Percentiles rank a stretch among this genome's conserved stretches.
Conservation (phyloP, 1,139 yeast species). For the Arxiozyma telluris region DNA sequence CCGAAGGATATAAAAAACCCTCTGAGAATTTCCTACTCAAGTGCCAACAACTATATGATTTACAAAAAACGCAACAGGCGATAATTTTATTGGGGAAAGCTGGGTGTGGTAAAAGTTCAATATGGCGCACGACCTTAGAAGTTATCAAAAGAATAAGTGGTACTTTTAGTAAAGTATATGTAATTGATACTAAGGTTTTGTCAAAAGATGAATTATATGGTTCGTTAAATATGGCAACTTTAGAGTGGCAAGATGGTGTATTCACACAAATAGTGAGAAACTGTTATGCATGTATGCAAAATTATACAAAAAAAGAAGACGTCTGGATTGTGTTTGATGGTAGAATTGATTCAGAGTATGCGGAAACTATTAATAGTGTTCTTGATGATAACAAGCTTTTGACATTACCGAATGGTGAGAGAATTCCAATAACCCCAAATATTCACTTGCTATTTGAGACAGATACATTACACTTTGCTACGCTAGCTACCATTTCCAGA, state of each 20-base stretch:
- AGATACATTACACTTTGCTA: slow-evolving; percentile 54
- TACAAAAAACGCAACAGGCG: slow-evolving; percentile 67
- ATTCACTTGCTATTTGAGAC: slow-evolving; percentile 71
- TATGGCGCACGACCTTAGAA: slow-evolving; percentile 43
- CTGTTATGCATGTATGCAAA: slow-evolving; percentile 37
- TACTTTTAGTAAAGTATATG: slow-evolving; percentile 36
- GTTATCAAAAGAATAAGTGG: slow-evolving; percentile 36
- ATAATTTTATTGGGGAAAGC: slow-evolving; percentile 72
- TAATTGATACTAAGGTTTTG: slow-evolving; percentile 69
- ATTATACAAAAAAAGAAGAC: slow-evolving; percentile 46
- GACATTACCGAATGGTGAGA: slow-evolving; percentile 86
- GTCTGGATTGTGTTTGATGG: slow-evolving; percentile 89
- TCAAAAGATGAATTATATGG: slow-evolving; percentile 67
- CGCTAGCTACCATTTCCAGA: slow-evolving; percentile 88
- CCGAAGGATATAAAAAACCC: neutral
- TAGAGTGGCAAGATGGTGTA: slow-evolving; percentile 92
- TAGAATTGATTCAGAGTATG: slow-evolving; percentile 92
- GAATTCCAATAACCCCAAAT: slow-evolving; percentile 57
- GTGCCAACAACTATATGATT: slow-evolving; percentile 52
- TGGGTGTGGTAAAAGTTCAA: slow-evolving; percentile 64
- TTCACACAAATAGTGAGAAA: slow-evolving; percentile 61
- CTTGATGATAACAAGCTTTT: slow-evolving; percentile 77
- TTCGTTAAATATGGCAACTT: slow-evolving; percentile 56
- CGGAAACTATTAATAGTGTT: slow-evolving; percentile 83
- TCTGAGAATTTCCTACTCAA: slow-evolving; percentile 45